Percentiles rank a stretch among this genome's conserved stretches.
These are phyloP conservation scores for Blastocystis sp. DNA, from an alignment of 352 stramenopile genomes.

Conservation along the genomic window DNA sequence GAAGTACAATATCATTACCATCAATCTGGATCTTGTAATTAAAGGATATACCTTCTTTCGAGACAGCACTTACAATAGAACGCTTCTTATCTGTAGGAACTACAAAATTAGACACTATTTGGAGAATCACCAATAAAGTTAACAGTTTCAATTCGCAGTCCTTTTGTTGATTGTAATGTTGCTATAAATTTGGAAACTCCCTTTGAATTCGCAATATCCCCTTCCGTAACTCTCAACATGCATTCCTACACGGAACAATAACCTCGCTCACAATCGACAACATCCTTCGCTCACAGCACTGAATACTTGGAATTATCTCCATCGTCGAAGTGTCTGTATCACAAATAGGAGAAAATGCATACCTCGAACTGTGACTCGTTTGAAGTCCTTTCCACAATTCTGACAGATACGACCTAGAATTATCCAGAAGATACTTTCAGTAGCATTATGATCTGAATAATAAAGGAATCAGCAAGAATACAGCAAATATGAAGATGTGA, in stretches of 20 bases:
- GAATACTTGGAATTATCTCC: not conserved
- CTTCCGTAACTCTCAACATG: not conserved
- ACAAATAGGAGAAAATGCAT: not conserved
- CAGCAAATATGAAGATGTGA: constrained; percentile 12
- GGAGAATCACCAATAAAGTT: not conserved
- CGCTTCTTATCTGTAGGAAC: not conserved
- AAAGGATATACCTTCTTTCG: not conserved
- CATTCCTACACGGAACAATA: constrained; percentile 8
- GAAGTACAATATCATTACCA: too few species aligned
- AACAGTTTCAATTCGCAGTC: not conserved
- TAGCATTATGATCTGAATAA: not conserved
- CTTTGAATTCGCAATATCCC: not conserved
- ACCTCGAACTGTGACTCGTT: not conserved
- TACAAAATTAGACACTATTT: not conserved
- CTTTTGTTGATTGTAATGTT: too few species aligned
- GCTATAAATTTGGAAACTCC: not conserved
- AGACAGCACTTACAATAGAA: not conserved
- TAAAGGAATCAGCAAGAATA: not conserved
- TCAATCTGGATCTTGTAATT: too few species aligned
- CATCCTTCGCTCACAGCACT: not conserved
- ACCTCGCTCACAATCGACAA: not conserved
- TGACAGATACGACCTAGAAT: not conserved
- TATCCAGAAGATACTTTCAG: not conserved
- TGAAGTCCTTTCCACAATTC: not conserved
- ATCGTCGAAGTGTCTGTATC: not conserved